Percentiles rank a stretch among this genome's conserved stretches.
Evolutionary conservation across 331 rosid species (phyloP).

Genomic region (Spiraea crenata): DNA sequence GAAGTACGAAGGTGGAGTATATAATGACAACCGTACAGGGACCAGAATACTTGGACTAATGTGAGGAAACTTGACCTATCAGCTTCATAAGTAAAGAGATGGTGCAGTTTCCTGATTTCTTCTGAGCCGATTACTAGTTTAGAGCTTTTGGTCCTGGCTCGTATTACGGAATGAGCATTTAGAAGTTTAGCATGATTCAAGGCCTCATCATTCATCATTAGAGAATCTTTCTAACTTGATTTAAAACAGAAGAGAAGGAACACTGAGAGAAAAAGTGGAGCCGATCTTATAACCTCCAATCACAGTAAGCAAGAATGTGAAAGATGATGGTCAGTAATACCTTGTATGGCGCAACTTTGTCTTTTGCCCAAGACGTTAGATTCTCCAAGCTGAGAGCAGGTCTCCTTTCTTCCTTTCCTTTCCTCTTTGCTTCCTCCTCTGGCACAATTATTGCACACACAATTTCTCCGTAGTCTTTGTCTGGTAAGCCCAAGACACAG

Average conservation of each 20-base stretch:
- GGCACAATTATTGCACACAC: constrained; percentile 75
- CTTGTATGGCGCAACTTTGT: constrained; percentile 95
- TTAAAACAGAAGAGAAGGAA: neutral
- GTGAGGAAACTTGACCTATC: too few relatives aligned
- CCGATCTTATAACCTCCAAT: neutral
- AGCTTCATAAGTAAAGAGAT: neutral
- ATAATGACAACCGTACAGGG: neutral
- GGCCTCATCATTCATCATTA: neutral
- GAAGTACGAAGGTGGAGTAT: too few relatives aligned
- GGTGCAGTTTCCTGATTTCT: neutral
- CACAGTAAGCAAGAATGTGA: neutral
- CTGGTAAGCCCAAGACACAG: constrained; percentile 84
- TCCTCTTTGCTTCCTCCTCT: constrained; percentile 38
- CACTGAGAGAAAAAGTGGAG: too few relatives aligned
- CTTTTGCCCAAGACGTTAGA: constrained; percentile 71
- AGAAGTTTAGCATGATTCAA: neutral
- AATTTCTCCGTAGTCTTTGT: constrained; percentile 79
- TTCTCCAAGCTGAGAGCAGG: constrained; percentile 63
- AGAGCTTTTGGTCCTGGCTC: neutral
- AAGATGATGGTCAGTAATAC: constrained; percentile 35
- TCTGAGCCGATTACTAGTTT: neutral
- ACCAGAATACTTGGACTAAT: too few relatives aligned
- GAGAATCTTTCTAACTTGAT: neutral
- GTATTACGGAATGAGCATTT: neutral
- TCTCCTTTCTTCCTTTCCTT: constrained; percentile 47